Percentiles rank a stretch among this genome's conserved stretches.
Evolutionary conservation across 2,329 filamentous ascomycete genomes (phyloP).

Genomic region (Microsporum ferrugineum): DNA sequence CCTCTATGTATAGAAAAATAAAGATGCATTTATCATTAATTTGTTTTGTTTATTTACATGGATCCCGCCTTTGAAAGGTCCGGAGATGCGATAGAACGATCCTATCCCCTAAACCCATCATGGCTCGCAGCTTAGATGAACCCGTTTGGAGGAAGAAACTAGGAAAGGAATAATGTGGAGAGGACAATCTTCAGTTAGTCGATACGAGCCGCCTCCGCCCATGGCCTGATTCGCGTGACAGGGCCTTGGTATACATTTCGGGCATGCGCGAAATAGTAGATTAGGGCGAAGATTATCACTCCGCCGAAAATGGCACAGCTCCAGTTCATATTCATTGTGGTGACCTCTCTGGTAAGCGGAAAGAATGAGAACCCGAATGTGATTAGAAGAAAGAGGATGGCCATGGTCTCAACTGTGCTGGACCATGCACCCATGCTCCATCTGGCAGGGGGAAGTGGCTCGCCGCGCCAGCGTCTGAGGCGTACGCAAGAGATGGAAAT

Average conservation of each 20-base stretch:
- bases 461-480: conserved; percentile 32
- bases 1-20: no score
- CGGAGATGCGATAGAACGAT: no score
- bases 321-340: conserved; percentile 12
- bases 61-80: no score
- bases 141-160: neutral
- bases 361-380: conserved; percentile 14
- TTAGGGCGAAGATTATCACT: conserved; percentile 29
- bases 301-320: conserved; percentile 34
- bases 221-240: conserved; percentile 15
- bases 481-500: conserved; percentile 38
- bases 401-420: conserved; percentile 11
- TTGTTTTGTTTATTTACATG: no score
- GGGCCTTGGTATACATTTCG: conserved; percentile 23
- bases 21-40: no score
- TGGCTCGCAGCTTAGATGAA: no score
- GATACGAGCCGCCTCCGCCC: conserved; percentile 7
- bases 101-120: no score
- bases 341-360: conserved; percentile 8
- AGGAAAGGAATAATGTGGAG: neutral
- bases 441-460: conserved; percentile 34
- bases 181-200: neutral
- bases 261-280: conserved; percentile 29
- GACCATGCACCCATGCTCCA: conserved; percentile 37
- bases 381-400: conserved; percentile 11